Base-by-base conservation (phyloP, 2,329 filamentous ascomycete species). In the Mycosphaerelloides madeirae region DNA sequence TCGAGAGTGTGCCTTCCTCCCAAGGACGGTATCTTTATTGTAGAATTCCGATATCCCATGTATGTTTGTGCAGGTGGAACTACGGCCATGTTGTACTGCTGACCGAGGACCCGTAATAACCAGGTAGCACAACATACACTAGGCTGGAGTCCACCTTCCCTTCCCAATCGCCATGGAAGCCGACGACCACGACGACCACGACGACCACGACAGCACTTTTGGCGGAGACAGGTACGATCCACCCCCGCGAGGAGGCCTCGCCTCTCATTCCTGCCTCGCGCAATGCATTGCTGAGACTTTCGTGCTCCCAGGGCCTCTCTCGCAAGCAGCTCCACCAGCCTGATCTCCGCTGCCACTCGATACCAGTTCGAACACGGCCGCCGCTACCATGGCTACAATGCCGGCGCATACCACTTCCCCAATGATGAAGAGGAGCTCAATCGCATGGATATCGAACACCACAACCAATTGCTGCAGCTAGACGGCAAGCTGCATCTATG, bases 341-440 rank as follows among this genome's bases (percentile, higher is more conserved):
- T 53, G 14, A 37, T 50, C 3, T 50, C 48, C 6, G 43, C 50
- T 3, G 48, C 50, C 5, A 45, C 48, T 11, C 31, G 45, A 28
- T 51, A 48, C 33, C 31, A 43, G 9, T 38, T 46, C 19, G 49
- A 51, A 18, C 43, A 48, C 38, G 49, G 49, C 16, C 19, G 45
- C 6, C 48, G 42, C 3, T 51, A 48, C 22, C 49, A 51, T 32
- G 45, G 38, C 13, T 51, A 46, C 25, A 42, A 43, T 31, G 43
- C 45, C 12, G 43, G 35, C 13, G 45, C 48, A 38, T 45, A 51
- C 28, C 48, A 45, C 45, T 45, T 42, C 7, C 49, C 49, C 3
- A 48, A 51, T 36, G 49, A 48, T 33, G 49, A 51, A 29, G 38
- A 43, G 14, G 45, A 42, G 6, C 45, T 48, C 29, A 43, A 52